These are phyloP conservation scores for Fonsecaea pugnacius DNA, from an alignment of 2,329 filamentous ascomycete species.

Conservation along the genomic window DNA sequence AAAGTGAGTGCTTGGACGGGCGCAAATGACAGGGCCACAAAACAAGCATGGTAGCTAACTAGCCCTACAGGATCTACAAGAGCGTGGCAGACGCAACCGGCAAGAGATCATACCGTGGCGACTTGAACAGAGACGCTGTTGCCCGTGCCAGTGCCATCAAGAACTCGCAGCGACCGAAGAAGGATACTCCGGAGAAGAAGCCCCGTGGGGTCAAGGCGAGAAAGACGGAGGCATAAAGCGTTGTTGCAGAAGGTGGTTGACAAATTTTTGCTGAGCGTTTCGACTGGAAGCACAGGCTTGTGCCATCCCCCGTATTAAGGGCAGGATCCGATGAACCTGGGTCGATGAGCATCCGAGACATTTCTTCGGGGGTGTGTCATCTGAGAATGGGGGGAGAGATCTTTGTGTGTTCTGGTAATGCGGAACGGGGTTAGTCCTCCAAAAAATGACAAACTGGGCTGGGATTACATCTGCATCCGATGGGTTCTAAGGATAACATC, in stretches of 20 bases:
- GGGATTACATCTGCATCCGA: not conserved
- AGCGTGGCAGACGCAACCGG: slow-evolving; percentile 79
- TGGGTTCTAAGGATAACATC: not conserved
- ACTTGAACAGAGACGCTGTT: slow-evolving; percentile 77
- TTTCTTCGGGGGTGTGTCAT: slow-evolving; percentile 3
- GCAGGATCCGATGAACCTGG: not conserved
- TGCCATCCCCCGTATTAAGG: not conserved
- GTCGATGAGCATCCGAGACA: slow-evolving; percentile 1
- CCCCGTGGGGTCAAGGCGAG: slow-evolving; percentile 76
- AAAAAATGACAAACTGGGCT: not conserved
- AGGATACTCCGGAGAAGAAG: slow-evolving; percentile 75
- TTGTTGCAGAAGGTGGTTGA: not conserved
- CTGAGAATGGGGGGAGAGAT: not conserved
- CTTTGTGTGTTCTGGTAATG: not conserved
- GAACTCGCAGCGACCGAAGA: slow-evolving; percentile 75
- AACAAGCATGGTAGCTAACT: slow-evolving; percentile 32
- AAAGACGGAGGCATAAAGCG: slow-evolving; percentile 59
- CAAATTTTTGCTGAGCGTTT: not conserved
- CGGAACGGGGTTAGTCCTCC: not conserved
- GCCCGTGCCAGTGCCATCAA: slow-evolving; percentile 85
- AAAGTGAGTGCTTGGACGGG: slow-evolving; percentile 66
- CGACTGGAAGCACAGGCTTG: not conserved
- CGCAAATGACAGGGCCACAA: not conserved
- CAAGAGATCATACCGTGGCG: slow-evolving; percentile 82
- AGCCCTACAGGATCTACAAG: slow-evolving; percentile 75